A percentile compares a stretch with the other conserved stretches of the same genome.
Evolutionary conservation across 345 rosid genomes (phyloP).

Genomic region (Melastoma malabathricum): DNA sequence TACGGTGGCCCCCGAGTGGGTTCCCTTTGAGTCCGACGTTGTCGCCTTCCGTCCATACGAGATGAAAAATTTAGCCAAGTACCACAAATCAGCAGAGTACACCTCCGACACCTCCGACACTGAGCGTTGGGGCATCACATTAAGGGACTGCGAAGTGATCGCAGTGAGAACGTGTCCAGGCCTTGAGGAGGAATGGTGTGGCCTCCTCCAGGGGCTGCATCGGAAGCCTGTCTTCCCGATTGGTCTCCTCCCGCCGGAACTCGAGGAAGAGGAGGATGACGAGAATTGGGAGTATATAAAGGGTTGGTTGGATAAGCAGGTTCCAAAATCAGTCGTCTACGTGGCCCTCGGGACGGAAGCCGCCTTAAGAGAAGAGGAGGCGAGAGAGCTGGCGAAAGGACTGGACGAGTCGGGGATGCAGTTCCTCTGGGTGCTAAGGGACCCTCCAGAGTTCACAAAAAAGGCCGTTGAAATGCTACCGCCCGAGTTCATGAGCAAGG

Average conservation of each 20-base stretch:
- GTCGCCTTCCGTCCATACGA: constrained; percentile 22
- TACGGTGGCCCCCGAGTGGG: constrained; percentile 21
- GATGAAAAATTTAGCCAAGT: constrained; percentile 9
- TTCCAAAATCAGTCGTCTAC: constrained; percentile 15
- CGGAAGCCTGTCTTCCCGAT: constrained; percentile 31
- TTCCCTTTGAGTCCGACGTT: constrained; percentile 22
- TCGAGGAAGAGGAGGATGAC: constrained; percentile 8
- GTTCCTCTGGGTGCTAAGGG: constrained; percentile 33
- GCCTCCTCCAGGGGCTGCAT: constrained; percentile 14
- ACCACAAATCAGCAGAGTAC: constrained; percentile 13
- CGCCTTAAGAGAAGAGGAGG: constrained; percentile 16
- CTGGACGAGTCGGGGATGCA: constrained; percentile 24
- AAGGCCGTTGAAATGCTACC: constrained; percentile 20
- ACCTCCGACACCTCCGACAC: constrained; percentile 11
- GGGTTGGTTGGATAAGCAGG: constrained; percentile 21
- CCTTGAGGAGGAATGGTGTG: constrained; percentile 39
- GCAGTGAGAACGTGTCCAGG: constrained; percentile 32
- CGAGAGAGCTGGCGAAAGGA: constrained; percentile 21
- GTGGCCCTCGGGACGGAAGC: constrained; percentile 33
- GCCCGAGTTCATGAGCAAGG: constrained; percentile 20
- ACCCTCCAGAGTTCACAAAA: constrained; percentile 12
- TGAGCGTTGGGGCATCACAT: constrained; percentile 11
- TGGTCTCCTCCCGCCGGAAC: constrained; percentile 29
- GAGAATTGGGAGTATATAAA: constrained; percentile 11
- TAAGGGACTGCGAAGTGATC: constrained; percentile 23